These are phyloP conservation scores for Aureobasidium uvarum DNA, from an alignment of 2,329 filamentous ascomycete genomes.

Conservation along the genomic window DNA sequence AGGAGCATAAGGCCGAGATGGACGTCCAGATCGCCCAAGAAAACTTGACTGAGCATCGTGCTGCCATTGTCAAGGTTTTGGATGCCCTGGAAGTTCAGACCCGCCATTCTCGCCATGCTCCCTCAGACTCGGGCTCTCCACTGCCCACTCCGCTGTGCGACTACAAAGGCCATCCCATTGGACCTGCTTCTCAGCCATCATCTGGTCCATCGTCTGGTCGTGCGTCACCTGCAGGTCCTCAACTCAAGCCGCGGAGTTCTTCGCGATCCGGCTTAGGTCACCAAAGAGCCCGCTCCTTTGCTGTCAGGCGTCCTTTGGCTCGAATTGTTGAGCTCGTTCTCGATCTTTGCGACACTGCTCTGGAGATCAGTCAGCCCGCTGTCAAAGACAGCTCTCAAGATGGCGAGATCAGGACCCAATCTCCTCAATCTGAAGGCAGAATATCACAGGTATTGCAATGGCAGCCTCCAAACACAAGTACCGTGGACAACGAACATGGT, in stretches of 20 bases:
- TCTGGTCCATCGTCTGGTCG: slow-evolving; percentile 69
- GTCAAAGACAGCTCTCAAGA: slow-evolving; percentile 75
- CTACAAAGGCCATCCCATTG: slow-evolving; percentile 85
- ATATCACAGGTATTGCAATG: slow-evolving; percentile 94
- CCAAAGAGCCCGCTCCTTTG: slow-evolving; percentile 80
- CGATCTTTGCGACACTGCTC: slow-evolving; percentile 90
- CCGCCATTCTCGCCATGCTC: slow-evolving; percentile 57
- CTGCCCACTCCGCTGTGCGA: slow-evolving; percentile 54
- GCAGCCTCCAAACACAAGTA: slow-evolving; percentile 91
- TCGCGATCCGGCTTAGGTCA: slow-evolving; percentile 70
- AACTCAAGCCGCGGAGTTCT: slow-evolving; percentile 64
- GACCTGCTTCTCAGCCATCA: slow-evolving; percentile 66
- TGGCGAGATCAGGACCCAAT: slow-evolving; percentile 86
- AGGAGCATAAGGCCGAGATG: slow-evolving; percentile 96
- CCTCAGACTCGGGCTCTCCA: slow-evolving; percentile 50
- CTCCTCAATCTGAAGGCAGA: slow-evolving; percentile 90
- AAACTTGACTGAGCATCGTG: slow-evolving; percentile 84
- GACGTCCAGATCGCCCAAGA: slow-evolving; percentile 97
- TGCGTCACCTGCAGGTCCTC: slow-evolving; percentile 62
- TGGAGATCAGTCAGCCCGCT: slow-evolving; percentile 91
- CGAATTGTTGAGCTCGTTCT: slow-evolving; percentile 93
- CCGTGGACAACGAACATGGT: slow-evolving; percentile 89
- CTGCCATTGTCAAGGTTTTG: slow-evolving; percentile 90
- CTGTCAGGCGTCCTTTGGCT: slow-evolving; percentile 81
- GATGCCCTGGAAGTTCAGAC: slow-evolving; percentile 83